Evolutionary conservation across 345 rosid genomes (phyloP), one percentile per base, ranked within the genome.

Genomic region (Carallia brachiata): DNA sequence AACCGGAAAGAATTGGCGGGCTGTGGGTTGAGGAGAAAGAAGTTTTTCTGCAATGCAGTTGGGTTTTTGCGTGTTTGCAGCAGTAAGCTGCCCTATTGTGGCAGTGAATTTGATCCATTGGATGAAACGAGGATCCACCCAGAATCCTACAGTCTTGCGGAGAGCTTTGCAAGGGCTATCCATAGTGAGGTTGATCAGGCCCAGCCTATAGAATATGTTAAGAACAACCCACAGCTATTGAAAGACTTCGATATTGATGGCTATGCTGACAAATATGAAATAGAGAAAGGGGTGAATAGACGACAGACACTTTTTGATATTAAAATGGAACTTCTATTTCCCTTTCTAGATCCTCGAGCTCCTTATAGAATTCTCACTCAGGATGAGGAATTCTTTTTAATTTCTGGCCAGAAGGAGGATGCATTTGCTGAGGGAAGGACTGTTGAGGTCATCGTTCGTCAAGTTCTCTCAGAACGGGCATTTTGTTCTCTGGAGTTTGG

Each of bases 71-170:
- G 47, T 40, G 64, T 59, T 17, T 30, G 54, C 10, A 0, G 44
- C n/a, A 36, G 15, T 47, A 15, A 44, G 31, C 44, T 50, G 56
- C 65, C 18, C 48, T 48, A 39, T 61, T 5, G 6, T 28, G 3
- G 56, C 30, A 30, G 36, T 69, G 65, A 69, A 1, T 28, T 59
- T 34, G 56, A n/a, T 4, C 15, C 48, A 17, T 69, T 69, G 56
- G 72, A 69, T 60, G 65, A 60, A 30, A 69, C 65, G 7, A 58
- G 72, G 30, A 61, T 69, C 54, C 72, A 69, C 28, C 72, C 72
- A 0, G 72, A 68, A 30, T 68, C 72, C 5, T 68, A 68, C n/a
- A 1, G 28, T 68, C 64, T 68, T 57, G 64, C 63, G 4, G 52
- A 67, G 47, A 67, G 48, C 56, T 55, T 67, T 31, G 70, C 32